Evolutionary conservation across 148 eudicot species (phyloP).

Genomic region (Fagopyrum tataricum): DNA sequence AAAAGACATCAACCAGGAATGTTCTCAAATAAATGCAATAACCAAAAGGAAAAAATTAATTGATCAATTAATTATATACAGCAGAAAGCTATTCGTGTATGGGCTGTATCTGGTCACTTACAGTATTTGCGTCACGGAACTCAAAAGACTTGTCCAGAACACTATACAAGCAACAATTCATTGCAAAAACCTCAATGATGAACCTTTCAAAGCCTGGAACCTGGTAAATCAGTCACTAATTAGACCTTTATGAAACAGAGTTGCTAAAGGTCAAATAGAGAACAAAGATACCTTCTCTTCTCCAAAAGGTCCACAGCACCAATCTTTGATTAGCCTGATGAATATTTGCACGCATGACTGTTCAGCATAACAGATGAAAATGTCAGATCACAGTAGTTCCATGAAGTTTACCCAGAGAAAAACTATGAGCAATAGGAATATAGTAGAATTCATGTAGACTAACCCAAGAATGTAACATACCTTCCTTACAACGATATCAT

Average conservation of each 20-base stretch:
- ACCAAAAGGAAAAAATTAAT: not conserved
- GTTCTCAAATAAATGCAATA: not conserved
- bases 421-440: not conserved
- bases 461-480: slow-evolving; percentile 24
- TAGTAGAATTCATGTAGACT: not conserved
- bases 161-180: slow-evolving; percentile 81
- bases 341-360: slow-evolving; percentile 92
- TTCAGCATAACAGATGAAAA: not conserved
- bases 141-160: slow-evolving; percentile 95
- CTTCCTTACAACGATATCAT: slow-evolving; percentile 78
- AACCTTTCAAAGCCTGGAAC: slow-evolving; percentile 87
- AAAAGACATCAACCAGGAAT: not conserved
- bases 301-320: slow-evolving; percentile 60
- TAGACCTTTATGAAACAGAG: slow-evolving; percentile 8
- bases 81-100: not conserved
- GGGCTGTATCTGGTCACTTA: slow-evolving; percentile 34
- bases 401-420: not conserved
- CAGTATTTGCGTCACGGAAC: slow-evolving; percentile 83
- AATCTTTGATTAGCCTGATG: slow-evolving; percentile 79
- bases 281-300: slow-evolving; percentile 68
- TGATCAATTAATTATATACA: not conserved
- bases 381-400: slow-evolving; percentile 10
- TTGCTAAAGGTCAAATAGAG: slow-evolving; percentile 4
- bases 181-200: slow-evolving; percentile 68
- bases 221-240: slow-evolving; percentile 37